These are phyloP conservation scores for Amaranthus palmeri DNA, from an alignment of 148 eudicot species.

Conservation along the genomic window DNA sequence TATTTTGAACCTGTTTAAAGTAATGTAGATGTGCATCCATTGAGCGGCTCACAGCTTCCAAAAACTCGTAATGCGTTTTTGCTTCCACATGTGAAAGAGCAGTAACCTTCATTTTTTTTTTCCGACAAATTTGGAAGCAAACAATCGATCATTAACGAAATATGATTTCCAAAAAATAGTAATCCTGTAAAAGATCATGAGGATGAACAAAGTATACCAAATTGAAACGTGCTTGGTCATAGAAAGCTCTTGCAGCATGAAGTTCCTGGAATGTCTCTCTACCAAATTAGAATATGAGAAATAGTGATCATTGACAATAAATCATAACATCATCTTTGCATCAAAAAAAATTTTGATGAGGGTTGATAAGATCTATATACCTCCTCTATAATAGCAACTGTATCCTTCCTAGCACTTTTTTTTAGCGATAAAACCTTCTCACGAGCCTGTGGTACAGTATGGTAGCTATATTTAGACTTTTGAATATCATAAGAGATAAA, in stretches of 20 bases:
- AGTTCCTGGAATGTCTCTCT: conserved; percentile 88
- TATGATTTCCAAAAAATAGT: background rate
- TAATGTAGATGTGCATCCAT: conserved; percentile 93
- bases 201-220: conserved; percentile 39
- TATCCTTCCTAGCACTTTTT: conserved; percentile 71
- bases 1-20: conserved; percentile 61
- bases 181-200: background rate
- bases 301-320: conserved; percentile 34
- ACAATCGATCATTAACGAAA: background rate
- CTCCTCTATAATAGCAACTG: conserved; percentile 70
- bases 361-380: conserved; percentile 35
- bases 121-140: background rate
- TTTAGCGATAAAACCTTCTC: conserved; percentile 73
- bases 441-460: conserved; percentile 53
- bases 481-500: background rate
- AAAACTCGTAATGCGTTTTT: conserved; percentile 77
- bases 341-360: conserved; percentile 7
- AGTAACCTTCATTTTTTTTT: conserved; percentile 45
- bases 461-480: background rate
- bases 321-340: conserved; percentile 13
- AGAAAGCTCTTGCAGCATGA: conserved; percentile 62
- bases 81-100: conserved; percentile 78
- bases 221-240: conserved; percentile 85
- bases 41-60: conserved; percentile 76
- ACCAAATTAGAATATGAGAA: conserved; percentile 58